Evolutionary conservation across 2,329 filamentous ascomycete species (phyloP), one percentile per base, ranked within the genome.

Genomic region (Trematosphaeria pertusa): DNA sequence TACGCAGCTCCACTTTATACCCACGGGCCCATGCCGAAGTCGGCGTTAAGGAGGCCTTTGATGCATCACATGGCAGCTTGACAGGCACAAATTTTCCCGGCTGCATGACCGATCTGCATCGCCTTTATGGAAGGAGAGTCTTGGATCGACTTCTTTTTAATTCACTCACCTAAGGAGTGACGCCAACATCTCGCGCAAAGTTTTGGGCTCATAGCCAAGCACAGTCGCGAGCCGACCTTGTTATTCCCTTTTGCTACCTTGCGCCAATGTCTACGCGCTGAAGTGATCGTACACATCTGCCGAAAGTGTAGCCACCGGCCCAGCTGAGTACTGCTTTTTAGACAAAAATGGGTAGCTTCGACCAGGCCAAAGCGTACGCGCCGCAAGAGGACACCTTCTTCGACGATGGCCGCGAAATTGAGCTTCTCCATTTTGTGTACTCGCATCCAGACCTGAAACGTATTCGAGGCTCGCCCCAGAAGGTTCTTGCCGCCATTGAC

Each of bases 391-490:
- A 73, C 20, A 61, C 59, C n/a, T 72, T 73, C 43, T 77, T 78
- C 52, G 83, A 89, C 56, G 87, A 91, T 67, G 88, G 88, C 14
- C 82, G 88, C 17, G 89, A 93, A 65, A 82, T 87, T 47, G 85
- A 88, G 59, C 79, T 93, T 4, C 76, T 92, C 4, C 83, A 88
- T 52, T 89, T 82, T 64, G 75, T 93, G 44, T 87, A 86, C 67
- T 73, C 70, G 43, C 82, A 83, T 28, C 77, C 83, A 1, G 76
- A 87, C 49, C 70, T 89, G 20, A 81, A 86, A 2, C 74, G 83
- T 40, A 79, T 91, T 44, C 78, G 85, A 39, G 84, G 82, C 15
- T 84, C 82, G 15, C 88, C 88, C 0, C 64, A 79, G 12, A 80
- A 79, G 45, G 81, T 93, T 1, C 76, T 92, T 0, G 76, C 78